Evolutionary conservation across 2,329 filamentous ascomycete genomes (phyloP), one percentile per base, ranked within the genome.

Genomic region (Trichoderma lentiforme): DNA sequence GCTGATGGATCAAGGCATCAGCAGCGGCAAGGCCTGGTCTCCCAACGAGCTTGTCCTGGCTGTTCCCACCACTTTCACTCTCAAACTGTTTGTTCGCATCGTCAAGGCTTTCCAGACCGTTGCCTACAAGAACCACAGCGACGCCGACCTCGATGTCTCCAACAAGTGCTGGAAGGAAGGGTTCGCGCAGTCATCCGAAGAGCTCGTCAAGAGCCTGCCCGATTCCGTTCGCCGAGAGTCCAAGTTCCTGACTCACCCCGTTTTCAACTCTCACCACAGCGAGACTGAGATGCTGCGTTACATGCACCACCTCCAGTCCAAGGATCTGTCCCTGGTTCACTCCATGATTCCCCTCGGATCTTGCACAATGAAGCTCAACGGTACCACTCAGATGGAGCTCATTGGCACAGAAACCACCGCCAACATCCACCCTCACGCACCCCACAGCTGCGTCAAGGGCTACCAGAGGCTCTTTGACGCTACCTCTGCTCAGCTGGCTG

Each of bases 331-430:
- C 1, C 87, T 98, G 6, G 93, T 95, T 2, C 95, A 98, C 83
- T 98, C 95, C 18, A 98, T 98, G 95, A 98, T 98, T 73, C 94
- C 95, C 3, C 88, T 98, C 1, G 95, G 95, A 24, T 98, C 95
- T 1, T 98, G 95, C 86, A 98, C 95, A 15, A 98, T 98, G 95
- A 98, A 98, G 86, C 90, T 98, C 68, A 98, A 98, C 81, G 93
- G 92, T 56, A 96, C 95, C 3, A 93, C 93, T 0, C 94, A 98
- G 84, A 98, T 98, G 95, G 88, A 93, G 18, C 92, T 95, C 8
- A 87, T 98, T 70, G 93, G 93, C 1, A 91, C 90, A 83, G 89
- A 91, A 1, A 89, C 91, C 64, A 93, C 95, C 78, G 88, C 92
- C 56, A 89, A 91, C 73, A 86, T 97, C 39, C 95, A 98, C 82